Conservation (phyloP, 1,284 basidiomycete species). For the Malassezia dermatis region DNA sequence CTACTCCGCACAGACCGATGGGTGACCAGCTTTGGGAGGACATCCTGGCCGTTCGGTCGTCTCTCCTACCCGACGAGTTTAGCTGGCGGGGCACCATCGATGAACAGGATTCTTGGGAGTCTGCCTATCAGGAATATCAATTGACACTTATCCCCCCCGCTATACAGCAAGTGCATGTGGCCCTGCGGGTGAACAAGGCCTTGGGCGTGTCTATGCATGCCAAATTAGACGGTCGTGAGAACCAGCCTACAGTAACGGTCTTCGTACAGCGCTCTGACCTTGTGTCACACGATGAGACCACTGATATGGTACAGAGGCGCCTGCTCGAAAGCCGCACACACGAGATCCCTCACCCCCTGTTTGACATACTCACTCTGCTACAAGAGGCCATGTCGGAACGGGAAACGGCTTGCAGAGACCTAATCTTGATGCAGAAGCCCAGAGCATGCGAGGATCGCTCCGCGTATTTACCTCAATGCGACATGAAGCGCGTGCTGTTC, state of each 20-base stretch:
- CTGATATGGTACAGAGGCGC: neutral
- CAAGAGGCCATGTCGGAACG: neutral
- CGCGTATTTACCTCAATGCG: neutral
- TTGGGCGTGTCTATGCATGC: slow-evolving; percentile 12
- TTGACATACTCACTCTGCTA: slow-evolving; percentile 7
- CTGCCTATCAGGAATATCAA: neutral
- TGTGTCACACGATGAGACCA: neutral
- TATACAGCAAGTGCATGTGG: slow-evolving; percentile 1
- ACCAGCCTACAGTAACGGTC: neutral
- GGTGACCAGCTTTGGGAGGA: slow-evolving; percentile 5
- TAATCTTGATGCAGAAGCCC: neutral
- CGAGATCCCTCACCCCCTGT: slow-evolving; percentile 2
- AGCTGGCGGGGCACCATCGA: slow-evolving; percentile 7
- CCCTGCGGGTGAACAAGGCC: neutral
- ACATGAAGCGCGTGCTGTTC: slow-evolving; percentile 15
- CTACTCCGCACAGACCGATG: neutral
- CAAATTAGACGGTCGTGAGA: neutral
- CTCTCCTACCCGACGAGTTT: slow-evolving; percentile 7
- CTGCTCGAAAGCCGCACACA: neutral
- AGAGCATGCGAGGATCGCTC: neutral
- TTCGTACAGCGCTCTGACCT: neutral
- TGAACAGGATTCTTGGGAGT: slow-evolving; percentile 4
- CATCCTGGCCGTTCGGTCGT: slow-evolving; percentile 5
- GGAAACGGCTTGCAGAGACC: neutral
- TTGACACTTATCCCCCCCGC: neutral